Evolutionary conservation across 192 early-diverging fungal genomes (phyloP).

Genomic region (Spizellomyces sp.): DNA sequence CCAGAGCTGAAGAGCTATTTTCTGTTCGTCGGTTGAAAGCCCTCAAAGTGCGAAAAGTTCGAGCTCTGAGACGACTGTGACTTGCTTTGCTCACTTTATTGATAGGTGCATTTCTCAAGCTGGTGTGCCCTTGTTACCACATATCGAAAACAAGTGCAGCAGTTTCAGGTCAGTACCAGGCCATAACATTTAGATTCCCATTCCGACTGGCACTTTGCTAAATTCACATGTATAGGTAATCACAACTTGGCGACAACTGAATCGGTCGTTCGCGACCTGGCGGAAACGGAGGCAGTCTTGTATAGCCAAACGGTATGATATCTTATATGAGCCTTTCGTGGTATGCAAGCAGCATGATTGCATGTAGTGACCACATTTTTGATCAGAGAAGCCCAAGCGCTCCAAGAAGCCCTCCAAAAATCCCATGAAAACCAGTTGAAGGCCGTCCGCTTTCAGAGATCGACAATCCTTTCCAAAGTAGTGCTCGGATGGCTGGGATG

Average conservation of each 20-base stretch:
- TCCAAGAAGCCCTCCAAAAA: too few relatives aligned
- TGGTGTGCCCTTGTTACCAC: neutral
- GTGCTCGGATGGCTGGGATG: too few relatives aligned
- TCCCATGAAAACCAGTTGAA: too few relatives aligned
- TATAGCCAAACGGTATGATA: neutral
- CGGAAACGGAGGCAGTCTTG: neutral
- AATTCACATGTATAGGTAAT: neutral
- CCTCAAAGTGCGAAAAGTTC: neutral
- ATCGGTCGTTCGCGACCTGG: neutral
- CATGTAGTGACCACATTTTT: too few relatives aligned
- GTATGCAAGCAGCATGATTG: neutral
- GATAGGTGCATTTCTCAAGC: neutral
- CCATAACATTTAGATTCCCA: neutral
- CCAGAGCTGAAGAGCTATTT: constrained; percentile 3
- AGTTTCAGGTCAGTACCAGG: neutral
- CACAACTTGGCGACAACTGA: neutral
- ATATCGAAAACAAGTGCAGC: neutral
- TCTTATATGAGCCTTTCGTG: neutral
- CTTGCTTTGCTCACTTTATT: neutral
- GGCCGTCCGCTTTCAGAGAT: too few relatives aligned
- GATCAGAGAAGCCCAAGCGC: too few relatives aligned
- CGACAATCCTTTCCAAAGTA: too few relatives aligned
- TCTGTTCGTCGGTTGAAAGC: constrained; percentile 3
- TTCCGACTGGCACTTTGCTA: neutral
- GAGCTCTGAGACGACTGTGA: too few relatives aligned